Conservation (phyloP, 78 protist genomes). For the slime mould (Dictyostelium discoideum) region dicty_2.7 NC_007091.3:261501-262000, state of each 20-base stretch:
- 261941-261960: slow-evolving; percentile 23
- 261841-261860: slow-evolving; percentile 33
- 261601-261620: slow-evolving; percentile 83
- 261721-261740: slow-evolving; percentile 40
- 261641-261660: slow-evolving; percentile 62
- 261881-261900: slow-evolving; percentile 85
- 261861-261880: slow-evolving; percentile 73
- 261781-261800: slow-evolving; percentile 78
- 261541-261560: slow-evolving; percentile 40
- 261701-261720: slow-evolving; percentile 62
- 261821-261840: slow-evolving; percentile 78
- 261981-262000: neutral
- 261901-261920: slow-evolving; percentile 80
- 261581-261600: slow-evolving; percentile 75
- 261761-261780: slow-evolving; percentile 41
- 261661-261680: slow-evolving; percentile 54
- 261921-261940: slow-evolving; percentile 33
- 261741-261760: slow-evolving; percentile 30
- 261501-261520: slow-evolving; percentile 12
- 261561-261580: slow-evolving; percentile 33
- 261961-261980: neutral
- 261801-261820: slow-evolving; percentile 41
- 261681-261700: slow-evolving; percentile 43
- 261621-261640: slow-evolving; percentile 77
- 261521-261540: slow-evolving; percentile 35